Base-by-base conservation (phyloP, 2,329 filamentous ascomycete genomes). In the Cladophialophora bantiana region DNA sequence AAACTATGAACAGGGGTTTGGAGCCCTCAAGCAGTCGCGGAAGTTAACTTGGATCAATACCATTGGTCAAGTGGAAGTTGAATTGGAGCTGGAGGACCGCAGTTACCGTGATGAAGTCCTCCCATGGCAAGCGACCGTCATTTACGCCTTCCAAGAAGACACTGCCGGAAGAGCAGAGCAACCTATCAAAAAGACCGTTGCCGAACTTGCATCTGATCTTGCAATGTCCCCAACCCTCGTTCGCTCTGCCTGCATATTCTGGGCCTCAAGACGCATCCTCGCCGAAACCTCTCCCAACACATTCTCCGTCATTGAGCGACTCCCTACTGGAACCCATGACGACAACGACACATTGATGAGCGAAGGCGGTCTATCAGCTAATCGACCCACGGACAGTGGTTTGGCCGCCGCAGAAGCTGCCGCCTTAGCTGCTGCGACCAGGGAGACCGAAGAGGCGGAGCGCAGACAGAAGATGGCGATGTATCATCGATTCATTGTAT, bases 401-500 rank as follows among this genome's bases (percentile, higher is more conserved):
- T 26, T 50, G 59, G 67, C 72, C 7, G 73, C 75, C 31, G 76
- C 78, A 1, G 76, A 76, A 4, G 78, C 77, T 1, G 80, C 79
- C 0, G 80, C 80, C 2, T 76, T 77, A 64, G 77, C 78, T 1
- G 80, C 80, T 0, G 81, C 79, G 0, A 76, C 78, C 13, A 81
- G 79, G 66, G 79, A 82, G 71, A 76, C 80, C 0, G 80, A 80
- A 9, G 82, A 86, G 48, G 86, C 85, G 13, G 82, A 91, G 36
- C 85, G 90, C 26, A 84, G 87, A 70, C 90, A 92, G 76, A 88
- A 88, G 74, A 88, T 87, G 77, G 83, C 85, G 52, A 85, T 97
- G 45, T 97, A 97, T 78, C 93, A 91, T 87, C 90, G 94, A 74
- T 98, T 97, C 77, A 93, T 99, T 66, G 83, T 93, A 64, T 93